Conservation (phyloP, 768 basidiomycete species). For the Boletus rubropictus region DNA sequence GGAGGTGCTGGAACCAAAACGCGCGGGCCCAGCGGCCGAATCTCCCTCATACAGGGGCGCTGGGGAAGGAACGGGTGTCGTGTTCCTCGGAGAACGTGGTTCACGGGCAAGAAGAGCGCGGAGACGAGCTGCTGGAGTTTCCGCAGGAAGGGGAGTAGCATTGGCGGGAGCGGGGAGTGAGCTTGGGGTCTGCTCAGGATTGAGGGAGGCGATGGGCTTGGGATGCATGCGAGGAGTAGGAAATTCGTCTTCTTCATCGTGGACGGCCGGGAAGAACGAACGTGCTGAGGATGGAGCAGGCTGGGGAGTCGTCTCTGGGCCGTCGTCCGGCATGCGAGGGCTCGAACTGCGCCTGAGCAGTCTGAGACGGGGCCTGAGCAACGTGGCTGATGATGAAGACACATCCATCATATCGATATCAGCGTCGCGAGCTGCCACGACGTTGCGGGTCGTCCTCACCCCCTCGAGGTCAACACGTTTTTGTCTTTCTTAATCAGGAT, state of each 20-base stretch:
- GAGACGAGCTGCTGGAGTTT: conserved; percentile 56
- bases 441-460: background rate
- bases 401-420: conserved; percentile 3
- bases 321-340: conserved; percentile 5
- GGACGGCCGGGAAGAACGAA: conserved; percentile 5
- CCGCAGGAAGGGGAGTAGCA: conserved; percentile 19
- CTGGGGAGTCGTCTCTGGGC: conserved; percentile 19
- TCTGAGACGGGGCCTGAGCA: conserved; percentile 11
- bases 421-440: background rate
- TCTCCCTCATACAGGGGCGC: conserved; percentile 26
- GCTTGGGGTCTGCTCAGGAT: conserved; percentile 5
- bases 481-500: conserved; percentile 13
- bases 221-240: conserved; percentile 28
- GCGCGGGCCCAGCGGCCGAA: conserved; percentile 9
- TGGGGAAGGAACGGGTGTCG: conserved; percentile 24
- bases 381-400: background rate
- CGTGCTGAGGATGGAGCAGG: conserved; percentile 17
- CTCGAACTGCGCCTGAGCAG: conserved; percentile 9
- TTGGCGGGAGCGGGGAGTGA: background rate
- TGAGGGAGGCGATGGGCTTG: conserved; percentile 15
- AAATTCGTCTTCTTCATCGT: conserved; percentile 27
- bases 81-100: conserved; percentile 34
- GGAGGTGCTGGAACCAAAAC: conserved; percentile 29
- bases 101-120: conserved; percentile 55
- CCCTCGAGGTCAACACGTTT: conserved; percentile 11